Evolutionary conservation across 2,329 filamentous ascomycete species (phyloP).

Genomic region (Ophiostoma novo-ulmi): DNA sequence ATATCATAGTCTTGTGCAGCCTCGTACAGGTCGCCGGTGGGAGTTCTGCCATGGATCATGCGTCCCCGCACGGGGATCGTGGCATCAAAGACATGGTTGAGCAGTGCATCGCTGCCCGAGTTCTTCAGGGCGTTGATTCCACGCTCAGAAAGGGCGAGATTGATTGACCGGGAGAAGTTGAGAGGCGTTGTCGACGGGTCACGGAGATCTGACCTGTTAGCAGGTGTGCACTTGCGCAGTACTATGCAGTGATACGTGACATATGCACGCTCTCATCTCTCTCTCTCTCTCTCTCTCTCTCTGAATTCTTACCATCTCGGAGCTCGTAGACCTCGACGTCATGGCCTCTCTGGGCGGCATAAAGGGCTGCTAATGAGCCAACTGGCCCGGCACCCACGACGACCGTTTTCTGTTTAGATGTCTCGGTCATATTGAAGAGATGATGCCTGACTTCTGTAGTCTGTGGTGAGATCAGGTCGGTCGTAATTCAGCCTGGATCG

Average conservation of each 20-base stretch:
- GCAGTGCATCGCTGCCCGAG: conserved; percentile 59
- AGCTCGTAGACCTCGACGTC: conserved; percentile 93
- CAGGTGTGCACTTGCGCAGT: background rate
- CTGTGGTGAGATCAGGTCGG: background rate
- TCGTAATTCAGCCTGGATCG: background rate
- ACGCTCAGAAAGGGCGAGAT: conserved; percentile 86
- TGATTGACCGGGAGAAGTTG: conserved; percentile 98
- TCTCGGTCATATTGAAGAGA: background rate
- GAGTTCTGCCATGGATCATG: conserved; percentile 79
- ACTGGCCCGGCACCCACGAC: conserved; percentile 92
- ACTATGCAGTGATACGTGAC: background rate
- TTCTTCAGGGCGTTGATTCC: conserved; percentile 82
- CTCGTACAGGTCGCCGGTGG: conserved; percentile 64
- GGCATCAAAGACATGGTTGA: conserved; percentile 67
- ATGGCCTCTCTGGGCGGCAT: conserved; percentile 82
- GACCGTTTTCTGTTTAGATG: conserved; percentile 57
- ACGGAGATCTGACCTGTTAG: conserved; percentile 63
- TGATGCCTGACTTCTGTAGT: background rate
- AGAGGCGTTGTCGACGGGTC: conserved; percentile 76
- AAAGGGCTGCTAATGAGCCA: conserved; percentile 83
- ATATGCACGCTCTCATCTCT: background rate
- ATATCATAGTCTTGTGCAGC: conserved; percentile 85
- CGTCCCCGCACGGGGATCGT: conserved; percentile 92
- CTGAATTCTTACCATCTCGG: conserved; percentile 60
- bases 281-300: too few species aligned